phyloP scores from a whole-genome alignment of 352 stramenopile genomes.

The Phytophthora meadii region DNA sequence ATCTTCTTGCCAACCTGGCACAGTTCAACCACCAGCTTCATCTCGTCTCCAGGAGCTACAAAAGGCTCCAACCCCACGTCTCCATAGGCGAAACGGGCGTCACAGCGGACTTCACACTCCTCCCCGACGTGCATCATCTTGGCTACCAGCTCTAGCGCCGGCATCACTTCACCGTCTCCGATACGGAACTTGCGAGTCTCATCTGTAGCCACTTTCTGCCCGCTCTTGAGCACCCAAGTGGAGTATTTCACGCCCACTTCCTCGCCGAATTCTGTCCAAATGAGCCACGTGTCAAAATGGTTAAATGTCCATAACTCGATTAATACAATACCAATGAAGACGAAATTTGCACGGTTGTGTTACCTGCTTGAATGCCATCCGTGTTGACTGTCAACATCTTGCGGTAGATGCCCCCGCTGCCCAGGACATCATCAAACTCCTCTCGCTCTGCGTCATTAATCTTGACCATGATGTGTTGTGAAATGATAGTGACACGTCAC shows the following conservation, averaged over 20 bases:
- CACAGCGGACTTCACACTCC: conserved; percentile 73
- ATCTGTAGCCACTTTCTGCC: conserved; percentile 47
- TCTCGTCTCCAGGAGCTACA: conserved; percentile 50
- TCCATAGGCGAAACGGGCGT: conserved; percentile 77
- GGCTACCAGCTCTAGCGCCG: conserved; percentile 75
- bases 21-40: conserved; percentile 71
- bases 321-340: conserved; percentile 4
- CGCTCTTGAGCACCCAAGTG: conserved; percentile 56
- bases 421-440: conserved; percentile 79
- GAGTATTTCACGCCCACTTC: conserved; percentile 81
- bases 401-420: conserved; percentile 83
- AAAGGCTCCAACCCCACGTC: conserved; percentile 64
- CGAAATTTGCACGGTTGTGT: background rate
- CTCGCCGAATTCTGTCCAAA: conserved; percentile 76
- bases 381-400: conserved; percentile 59
- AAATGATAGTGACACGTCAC: too few relatives aligned
- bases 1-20: conserved; percentile 70
- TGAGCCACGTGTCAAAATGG: conserved; percentile 19
- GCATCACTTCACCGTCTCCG: conserved; percentile 82
- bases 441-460: conserved; percentile 55
- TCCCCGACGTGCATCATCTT: conserved; percentile 87
- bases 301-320: conserved; percentile 3
- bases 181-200: conserved; percentile 79
- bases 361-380: conserved; percentile 75
- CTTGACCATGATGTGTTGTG: conserved; percentile 25